phyloP scores from a whole-genome alignment of 805 yeast species.

The Schwanniomyces sp. region DNA sequence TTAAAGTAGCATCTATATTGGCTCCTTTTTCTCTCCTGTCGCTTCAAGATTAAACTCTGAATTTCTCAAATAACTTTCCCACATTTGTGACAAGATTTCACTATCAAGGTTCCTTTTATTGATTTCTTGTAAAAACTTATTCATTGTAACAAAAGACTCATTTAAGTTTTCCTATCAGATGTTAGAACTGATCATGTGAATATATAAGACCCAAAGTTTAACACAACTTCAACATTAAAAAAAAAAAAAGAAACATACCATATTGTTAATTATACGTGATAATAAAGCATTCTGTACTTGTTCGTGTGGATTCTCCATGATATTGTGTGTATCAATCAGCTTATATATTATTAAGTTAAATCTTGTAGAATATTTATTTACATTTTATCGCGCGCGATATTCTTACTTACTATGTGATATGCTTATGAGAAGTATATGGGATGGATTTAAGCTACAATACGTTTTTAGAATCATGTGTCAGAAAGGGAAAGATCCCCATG shows the following conservation, averaged over 20 bases:
- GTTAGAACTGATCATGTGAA: neutral
- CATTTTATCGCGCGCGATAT: neutral
- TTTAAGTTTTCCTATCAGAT: slow-evolving; percentile 60
- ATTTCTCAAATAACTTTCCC: slow-evolving; percentile 73
- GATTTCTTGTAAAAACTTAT: slow-evolving; percentile 58
- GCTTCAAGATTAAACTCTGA: slow-evolving; percentile 69
- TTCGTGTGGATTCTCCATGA: slow-evolving; percentile 85
- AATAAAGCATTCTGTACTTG: slow-evolving; percentile 74
- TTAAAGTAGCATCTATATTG: slow-evolving; percentile 25
- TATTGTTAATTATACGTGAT: slow-evolving; percentile 72
- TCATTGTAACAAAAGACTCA: slow-evolving; percentile 65
- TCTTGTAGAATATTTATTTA: neutral
- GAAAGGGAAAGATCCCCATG: slow-evolving; percentile 6
- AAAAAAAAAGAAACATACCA: slow-evolving; percentile 48
- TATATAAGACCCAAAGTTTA: too few species aligned
- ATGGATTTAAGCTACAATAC: neutral
- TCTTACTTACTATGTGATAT: neutral
- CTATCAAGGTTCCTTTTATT: slow-evolving; percentile 67
- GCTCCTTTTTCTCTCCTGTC: slow-evolving; percentile 61
- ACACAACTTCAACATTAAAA: neutral
- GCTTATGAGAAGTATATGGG: neutral
- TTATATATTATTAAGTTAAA: neutral
- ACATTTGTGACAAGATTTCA: slow-evolving; percentile 72
- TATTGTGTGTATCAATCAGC: neutral
- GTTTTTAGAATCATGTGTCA: slow-evolving; percentile 1